Evolutionary conservation across 495 filamentous ascomycete genomes (phyloP), one percentile per base, ranked within the genome.

Genomic region (Schizothecium vesticola): DNA sequence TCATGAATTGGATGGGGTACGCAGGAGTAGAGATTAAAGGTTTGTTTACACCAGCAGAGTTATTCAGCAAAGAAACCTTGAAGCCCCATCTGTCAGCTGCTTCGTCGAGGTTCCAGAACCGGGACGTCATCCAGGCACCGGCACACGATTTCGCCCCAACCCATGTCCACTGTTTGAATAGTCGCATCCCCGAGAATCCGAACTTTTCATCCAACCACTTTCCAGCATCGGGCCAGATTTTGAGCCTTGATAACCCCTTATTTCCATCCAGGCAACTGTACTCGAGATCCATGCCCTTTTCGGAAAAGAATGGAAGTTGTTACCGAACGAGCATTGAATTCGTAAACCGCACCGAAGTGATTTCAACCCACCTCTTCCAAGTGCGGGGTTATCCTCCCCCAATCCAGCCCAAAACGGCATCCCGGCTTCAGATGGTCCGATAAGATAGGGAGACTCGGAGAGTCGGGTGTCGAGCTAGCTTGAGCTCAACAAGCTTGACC

Each of bases 91-190:
- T 70, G 74, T 76, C 74, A 76, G 72, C 73, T 28, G 59, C 25
- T 76, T 76, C 74, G 70, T 68, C 61, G n/a, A 69, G 74, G 29
- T 76, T 76, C 74, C 69, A 76, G 67, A 24, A 58, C 43, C 61
- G 65, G 67, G 65, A 65, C 56, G 55, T 56, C 64, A 26, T 56
- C 31, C 64, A 66, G 64, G 26, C 64, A 59, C 28, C 64, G 21
- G 62, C n/a, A n/a, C n/a, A 51, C 9, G 43, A 51, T 51, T 51
- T 51, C 43, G 43, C 43, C 36, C 21, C 29, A 6, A 33, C 43
- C 43, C 43, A 51, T 51, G 43, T 51, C 31, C 43, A 31, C 29
- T 51, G 43, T 51, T 16, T n/a, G 43, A n/a, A 51, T 51, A 51
- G 43, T 19, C n/a, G 43, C 13, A n/a, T 51, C 6, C 6, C 43